Percentiles rank a stretch among this genome's conserved stretches.
Evolutionary conservation across 495 filamentous ascomycete species (phyloP).

Genomic region (Penicillium coprophilum): DNA sequence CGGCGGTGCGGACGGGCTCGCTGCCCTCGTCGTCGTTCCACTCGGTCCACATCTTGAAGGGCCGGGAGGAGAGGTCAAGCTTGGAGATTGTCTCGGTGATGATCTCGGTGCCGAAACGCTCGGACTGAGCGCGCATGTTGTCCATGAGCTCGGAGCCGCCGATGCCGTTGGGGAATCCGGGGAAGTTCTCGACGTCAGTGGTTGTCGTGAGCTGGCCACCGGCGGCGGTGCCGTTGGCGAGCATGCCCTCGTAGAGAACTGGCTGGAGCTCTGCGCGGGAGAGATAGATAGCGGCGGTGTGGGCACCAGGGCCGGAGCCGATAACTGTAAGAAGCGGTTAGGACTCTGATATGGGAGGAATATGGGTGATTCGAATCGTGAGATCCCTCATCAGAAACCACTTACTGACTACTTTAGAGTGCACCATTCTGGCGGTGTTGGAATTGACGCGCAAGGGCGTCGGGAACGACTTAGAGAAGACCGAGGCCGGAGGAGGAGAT

Average conservation of each 20-base stretch:
- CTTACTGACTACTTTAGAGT: conserved; percentile 77
- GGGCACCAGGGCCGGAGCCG: conserved; percentile 94
- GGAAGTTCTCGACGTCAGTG: conserved; percentile 97
- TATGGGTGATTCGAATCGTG: neutral
- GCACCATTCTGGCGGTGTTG: conserved; percentile 59
- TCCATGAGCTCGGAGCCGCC: conserved; percentile 89
- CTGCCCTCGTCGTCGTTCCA: conserved; percentile 69
- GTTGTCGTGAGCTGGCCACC: conserved; percentile 97
- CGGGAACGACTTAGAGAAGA: conserved; percentile 36
- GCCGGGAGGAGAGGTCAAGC: conserved; percentile 79
- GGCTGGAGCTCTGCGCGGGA: conserved; percentile 86
- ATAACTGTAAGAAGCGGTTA: conserved; percentile 50
- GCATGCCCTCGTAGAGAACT: conserved; percentile 94
- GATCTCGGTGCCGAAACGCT: conserved; percentile 88
- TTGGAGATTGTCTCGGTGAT: conserved; percentile 87
- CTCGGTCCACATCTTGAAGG: conserved; percentile 90
- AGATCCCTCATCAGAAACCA: conserved; percentile 20
- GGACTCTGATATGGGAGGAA: neutral
- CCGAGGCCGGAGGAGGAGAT: conserved; percentile 45
- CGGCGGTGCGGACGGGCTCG: conserved; percentile 73
- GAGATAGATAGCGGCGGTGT: conserved; percentile 95
- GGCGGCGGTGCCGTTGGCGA: conserved; percentile 93
- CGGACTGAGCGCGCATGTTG: conserved; percentile 86
- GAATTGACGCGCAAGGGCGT: conserved; percentile 47
- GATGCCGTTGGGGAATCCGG: conserved; percentile 87